Evolutionary conservation across 2,329 filamentous ascomycete species (phyloP).

Genomic region (Monilinia aucupariae): DNA sequence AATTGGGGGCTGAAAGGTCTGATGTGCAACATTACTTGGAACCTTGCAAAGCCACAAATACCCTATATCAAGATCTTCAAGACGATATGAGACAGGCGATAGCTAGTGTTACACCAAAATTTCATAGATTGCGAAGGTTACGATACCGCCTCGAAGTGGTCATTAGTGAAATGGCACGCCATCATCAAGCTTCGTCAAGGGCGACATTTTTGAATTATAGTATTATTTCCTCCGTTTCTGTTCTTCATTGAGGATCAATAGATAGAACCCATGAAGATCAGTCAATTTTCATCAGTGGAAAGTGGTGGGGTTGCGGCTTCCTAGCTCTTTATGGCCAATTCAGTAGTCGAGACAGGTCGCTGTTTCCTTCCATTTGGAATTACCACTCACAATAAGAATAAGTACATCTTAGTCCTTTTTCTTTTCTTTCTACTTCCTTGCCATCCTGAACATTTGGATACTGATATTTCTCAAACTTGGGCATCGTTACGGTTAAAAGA

Average conservation of each 20-base stretch:
- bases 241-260: not conserved
- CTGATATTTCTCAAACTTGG: not conserved
- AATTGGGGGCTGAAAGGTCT: not conserved
- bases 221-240: not conserved
- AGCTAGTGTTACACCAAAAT: conserved; percentile 1
- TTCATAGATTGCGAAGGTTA: not conserved
- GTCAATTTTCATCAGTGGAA: not conserved
- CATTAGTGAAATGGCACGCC: not conserved
- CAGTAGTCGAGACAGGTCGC: not conserved
- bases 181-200: not conserved
- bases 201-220: too few species aligned
- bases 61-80: not conserved
- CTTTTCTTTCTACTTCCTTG: not conserved
- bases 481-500: conserved; percentile 7
- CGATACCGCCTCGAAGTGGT: not conserved
- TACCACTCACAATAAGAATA: not conserved
- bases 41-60: not conserved
- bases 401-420: not conserved
- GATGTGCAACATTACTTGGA: conserved; percentile 11
- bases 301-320: not conserved
- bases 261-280: not conserved
- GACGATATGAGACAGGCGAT: not conserved
- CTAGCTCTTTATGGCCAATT: not conserved
- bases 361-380: not conserved
- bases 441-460: not conserved